A percentile compares a stretch with the other conserved stretches of the same genome.
phyloP scores from a whole-genome alignment of 106 monocot species.

The Dendrobium officinale region DNA sequence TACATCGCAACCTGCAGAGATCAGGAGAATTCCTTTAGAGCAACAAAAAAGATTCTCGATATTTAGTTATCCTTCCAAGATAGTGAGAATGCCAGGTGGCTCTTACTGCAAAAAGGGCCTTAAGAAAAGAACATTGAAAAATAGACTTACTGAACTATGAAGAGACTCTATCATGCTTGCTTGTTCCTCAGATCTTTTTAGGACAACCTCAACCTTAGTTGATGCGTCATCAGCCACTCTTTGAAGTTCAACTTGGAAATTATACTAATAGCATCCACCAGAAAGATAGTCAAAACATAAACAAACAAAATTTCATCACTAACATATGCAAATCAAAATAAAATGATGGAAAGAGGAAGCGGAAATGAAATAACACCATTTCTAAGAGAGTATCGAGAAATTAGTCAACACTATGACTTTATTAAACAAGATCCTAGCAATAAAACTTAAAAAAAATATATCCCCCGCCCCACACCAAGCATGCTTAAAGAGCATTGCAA shows the following conservation, averaged over 20 bases:
- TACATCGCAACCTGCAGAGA: constrained; percentile 88
- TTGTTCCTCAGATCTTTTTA: constrained; percentile 92
- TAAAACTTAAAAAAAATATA: not conserved
- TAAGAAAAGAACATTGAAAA: not conserved
- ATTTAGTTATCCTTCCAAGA: not conserved
- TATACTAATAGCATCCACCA: constrained; percentile 39
- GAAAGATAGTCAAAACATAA: not conserved
- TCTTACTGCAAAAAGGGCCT: not conserved
- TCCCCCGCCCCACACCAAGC: not conserved
- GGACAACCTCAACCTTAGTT: constrained; percentile 64
- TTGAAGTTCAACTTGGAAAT: constrained; percentile 62
- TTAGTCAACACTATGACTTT: not conserved
- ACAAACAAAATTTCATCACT: not conserved
- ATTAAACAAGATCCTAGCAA: not conserved
- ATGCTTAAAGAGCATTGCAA: not conserved
- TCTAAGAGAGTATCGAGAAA: not conserved
- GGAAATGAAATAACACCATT: not conserved
- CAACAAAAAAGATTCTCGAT: not conserved
- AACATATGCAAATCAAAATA: not conserved
- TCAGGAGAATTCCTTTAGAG: not conserved
- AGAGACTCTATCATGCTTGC: constrained; percentile 85
- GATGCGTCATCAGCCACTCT: constrained; percentile 54
- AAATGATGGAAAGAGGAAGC: not conserved
- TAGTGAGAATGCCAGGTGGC: not conserved
- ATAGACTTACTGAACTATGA: constrained; percentile 65